phyloP scores from a whole-genome alignment of 2,329 filamentous ascomycete genomes.

The Clarireedia monteithiana region DNA sequence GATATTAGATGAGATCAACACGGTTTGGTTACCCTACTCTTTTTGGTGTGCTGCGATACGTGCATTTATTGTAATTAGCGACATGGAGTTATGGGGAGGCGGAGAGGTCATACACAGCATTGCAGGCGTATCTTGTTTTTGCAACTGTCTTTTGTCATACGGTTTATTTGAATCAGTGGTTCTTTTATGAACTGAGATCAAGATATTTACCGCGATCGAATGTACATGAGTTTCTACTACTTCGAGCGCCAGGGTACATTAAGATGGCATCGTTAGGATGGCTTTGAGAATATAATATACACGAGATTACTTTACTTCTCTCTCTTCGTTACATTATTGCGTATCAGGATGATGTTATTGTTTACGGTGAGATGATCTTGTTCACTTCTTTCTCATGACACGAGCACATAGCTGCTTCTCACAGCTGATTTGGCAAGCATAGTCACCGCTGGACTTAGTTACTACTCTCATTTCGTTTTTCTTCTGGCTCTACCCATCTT shows the following conservation, averaged over 20 bases:
- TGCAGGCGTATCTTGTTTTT: constrained; percentile 8
- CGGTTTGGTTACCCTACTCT: not conserved
- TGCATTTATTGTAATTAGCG: constrained; percentile 8
- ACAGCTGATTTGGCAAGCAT: too few relatives aligned
- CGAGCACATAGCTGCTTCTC: too few relatives aligned
- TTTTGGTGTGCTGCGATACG: not conserved
- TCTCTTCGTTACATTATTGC: not conserved
- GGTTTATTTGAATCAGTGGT: not conserved
- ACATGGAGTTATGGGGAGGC: constrained; percentile 5
- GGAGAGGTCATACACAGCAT: constrained; percentile 6
- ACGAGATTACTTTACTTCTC: not conserved
- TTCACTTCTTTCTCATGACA: too few relatives aligned
- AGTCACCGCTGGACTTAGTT: too few relatives aligned
- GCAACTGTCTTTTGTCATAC: not conserved
- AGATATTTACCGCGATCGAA: too few relatives aligned
- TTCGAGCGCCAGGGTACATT: too few relatives aligned
- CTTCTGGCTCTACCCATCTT: too few relatives aligned
- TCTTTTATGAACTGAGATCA: not conserved
- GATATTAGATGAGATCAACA: not conserved
- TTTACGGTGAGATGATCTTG: too few relatives aligned
- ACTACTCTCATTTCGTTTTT: too few relatives aligned
- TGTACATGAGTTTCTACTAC: not conserved
- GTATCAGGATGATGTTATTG: too few relatives aligned
- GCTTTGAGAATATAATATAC: too few relatives aligned
- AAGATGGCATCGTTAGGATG: too few relatives aligned